Conservation (phyloP, 2,329 filamentous ascomycete genomes). For the Penicillium polonicum region DNA sequence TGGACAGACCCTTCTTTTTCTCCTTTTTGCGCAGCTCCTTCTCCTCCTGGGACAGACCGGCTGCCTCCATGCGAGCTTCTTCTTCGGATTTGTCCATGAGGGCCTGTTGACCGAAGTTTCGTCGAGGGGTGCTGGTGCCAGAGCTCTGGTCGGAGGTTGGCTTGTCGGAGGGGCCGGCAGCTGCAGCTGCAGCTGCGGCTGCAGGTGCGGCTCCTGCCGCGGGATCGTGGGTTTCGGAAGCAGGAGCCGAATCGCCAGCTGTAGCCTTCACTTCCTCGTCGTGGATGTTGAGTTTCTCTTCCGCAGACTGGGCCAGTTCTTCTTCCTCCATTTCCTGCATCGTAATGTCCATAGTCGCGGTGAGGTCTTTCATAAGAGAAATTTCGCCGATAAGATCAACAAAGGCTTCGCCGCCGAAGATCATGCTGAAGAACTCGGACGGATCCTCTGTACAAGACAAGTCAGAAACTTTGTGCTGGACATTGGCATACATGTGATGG, state of each 20-base stretch:
- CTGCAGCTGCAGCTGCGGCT: slow-evolving; percentile 24
- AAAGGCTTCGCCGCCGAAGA: slow-evolving; percentile 96
- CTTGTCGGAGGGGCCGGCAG: slow-evolving; percentile 16
- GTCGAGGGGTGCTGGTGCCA: slow-evolving; percentile 50
- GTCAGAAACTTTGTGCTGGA: neutral
- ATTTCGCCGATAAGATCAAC: slow-evolving; percentile 97
- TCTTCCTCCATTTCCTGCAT: slow-evolving; percentile 76
- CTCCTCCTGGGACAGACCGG: slow-evolving; percentile 68
- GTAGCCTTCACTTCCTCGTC: slow-evolving; percentile 48
- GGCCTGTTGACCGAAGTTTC: slow-evolving; percentile 72
- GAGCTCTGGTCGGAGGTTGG: slow-evolving; percentile 31
- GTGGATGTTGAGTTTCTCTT: slow-evolving; percentile 48
- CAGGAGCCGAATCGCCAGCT: slow-evolving; percentile 23
- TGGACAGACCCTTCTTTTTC: slow-evolving; percentile 85
- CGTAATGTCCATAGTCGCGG: slow-evolving; percentile 96
- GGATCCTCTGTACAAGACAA: slow-evolving; percentile 65
- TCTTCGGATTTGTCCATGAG: slow-evolving; percentile 88
- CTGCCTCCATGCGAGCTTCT: slow-evolving; percentile 63
- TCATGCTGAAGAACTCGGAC: slow-evolving; percentile 95
- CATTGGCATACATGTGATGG: neutral
- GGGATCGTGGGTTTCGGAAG: slow-evolving; percentile 49
- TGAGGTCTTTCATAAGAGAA: slow-evolving; percentile 96
- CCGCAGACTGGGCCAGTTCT: slow-evolving; percentile 56
- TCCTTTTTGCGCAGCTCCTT: slow-evolving; percentile 75
- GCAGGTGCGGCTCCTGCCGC: slow-evolving; percentile 55